A percentile compares a stretch with the other conserved stretches of the same genome.
Conservation (phyloP, 306 rosid genomes). For the Castanospermum australe region DNA sequence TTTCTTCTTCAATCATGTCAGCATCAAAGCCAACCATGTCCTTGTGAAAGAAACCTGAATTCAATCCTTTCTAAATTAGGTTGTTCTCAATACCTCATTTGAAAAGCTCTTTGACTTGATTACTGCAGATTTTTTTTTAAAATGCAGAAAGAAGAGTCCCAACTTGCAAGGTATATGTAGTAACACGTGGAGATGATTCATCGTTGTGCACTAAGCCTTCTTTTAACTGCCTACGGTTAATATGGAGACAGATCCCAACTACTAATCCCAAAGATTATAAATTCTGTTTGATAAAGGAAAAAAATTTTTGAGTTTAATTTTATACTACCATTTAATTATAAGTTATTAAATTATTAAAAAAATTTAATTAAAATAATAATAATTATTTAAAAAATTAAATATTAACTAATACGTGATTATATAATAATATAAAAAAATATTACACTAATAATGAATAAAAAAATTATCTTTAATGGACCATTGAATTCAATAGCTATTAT, state of each 20-base stretch:
- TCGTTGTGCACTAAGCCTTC: conserved; percentile 34
- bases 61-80: conserved; percentile 2
- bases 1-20: conserved; percentile 26
- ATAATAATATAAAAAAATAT: no score
- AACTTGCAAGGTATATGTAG: conserved; percentile 35
- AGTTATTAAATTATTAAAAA: no score
- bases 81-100: conserved; percentile 40
- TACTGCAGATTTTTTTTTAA: conserved; percentile 29
- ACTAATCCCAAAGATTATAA: conserved; percentile 15
- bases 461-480: no score
- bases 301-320: no score
- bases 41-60: conserved; percentile 39
- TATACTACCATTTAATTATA: no score
- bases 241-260: conserved; percentile 39
- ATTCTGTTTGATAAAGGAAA: no score
- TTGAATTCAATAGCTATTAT: no score
- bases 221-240: conserved; percentile 11
- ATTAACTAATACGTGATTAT: no score
- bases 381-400: no score
- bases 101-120: conserved; percentile 44
- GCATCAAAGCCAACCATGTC: conserved; percentile 23
- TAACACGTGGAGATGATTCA: conserved; percentile 72
- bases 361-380: no score
- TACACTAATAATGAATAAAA: no score
- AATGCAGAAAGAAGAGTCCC: conserved; percentile 37